Evolutionary conservation across 1,284 basidiomycete genomes (phyloP), one percentile per base, ranked within the genome.

Genomic region (Coniophora puteana): DNA sequence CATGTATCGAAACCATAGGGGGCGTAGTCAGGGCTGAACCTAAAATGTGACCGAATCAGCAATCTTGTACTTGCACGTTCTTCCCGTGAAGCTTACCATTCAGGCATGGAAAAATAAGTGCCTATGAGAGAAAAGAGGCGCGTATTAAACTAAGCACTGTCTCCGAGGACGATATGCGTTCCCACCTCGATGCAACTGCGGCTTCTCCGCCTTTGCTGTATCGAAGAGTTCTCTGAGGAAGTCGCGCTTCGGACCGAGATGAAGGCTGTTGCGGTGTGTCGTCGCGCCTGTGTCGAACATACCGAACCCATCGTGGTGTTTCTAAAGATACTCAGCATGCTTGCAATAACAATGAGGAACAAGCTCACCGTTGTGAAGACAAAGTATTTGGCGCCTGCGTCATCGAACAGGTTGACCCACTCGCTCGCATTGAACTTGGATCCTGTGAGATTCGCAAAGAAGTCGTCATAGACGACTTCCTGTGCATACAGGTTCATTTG

Each of bases 321-420:
- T 75, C 65, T 63, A 24, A 8, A 8, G 8, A 26, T 32, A 45
- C 8, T n/a, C n/a, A n/a, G n/a, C n/a, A n/a, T 22, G 25, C n/a
- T 11, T 18, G 32, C 22, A 23, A 45, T 22, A 26, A 41, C n/a
- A 23, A 8, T 27, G 17, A 20, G 18, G 12, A 25, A 11, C 7
- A 29, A 12, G 49, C 58, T 20, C 27, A 65, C 68, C 4, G 76
- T 72, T 14, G 76, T 74, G 26, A 78, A 59, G n/a, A 82, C 77
- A 49, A 81, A 80, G 47, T 82, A 82, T 48, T 74, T 77, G 2
- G 79, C 78, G 1, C 80, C 80, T 0, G 77, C 72, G 20, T 63
- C 62, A 22, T 69, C 69, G 37, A 82, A 71, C 10, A 81, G 47
- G 46, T 78, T 68, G 1, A 79, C 49, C 78, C 78, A 81, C 30